phyloP scores from a whole-genome alignment of 306 rosid species.

The Acacia confusa region DNA sequence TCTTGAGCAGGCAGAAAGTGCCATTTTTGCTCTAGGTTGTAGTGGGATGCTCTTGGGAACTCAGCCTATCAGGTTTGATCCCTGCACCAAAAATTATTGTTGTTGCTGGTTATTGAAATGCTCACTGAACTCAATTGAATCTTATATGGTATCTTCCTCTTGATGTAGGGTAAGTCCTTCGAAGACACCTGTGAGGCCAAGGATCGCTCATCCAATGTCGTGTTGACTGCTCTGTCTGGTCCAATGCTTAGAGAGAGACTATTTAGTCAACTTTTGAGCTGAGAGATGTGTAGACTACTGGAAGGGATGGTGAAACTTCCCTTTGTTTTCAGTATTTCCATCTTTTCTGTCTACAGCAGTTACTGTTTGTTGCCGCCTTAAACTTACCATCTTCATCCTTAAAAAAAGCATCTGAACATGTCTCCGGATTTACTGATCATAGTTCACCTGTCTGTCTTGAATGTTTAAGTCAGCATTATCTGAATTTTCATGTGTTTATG shows the following conservation, averaged over 20 bases:
- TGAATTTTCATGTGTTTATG: background rate
- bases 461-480: background rate
- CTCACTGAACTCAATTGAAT: background rate
- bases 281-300: conserved; percentile 36
- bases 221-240: conserved; percentile 31
- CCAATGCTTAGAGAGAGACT: conserved; percentile 29
- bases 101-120: background rate
- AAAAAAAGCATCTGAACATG: conserved; percentile 28
- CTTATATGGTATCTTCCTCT: conserved; percentile 15
- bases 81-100: conserved; percentile 9
- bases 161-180: conserved; percentile 93
- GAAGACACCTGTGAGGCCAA: conserved; percentile 94
- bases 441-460: background rate
- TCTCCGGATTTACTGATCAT: conserved; percentile 7
- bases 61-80: conserved; percentile 77
- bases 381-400: conserved; percentile 53
- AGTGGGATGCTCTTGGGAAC: conserved; percentile 91
- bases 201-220: conserved; percentile 59
- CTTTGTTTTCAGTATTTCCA: conserved; percentile 58
- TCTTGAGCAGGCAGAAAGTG: conserved; percentile 85
- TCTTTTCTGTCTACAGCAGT: conserved; percentile 45
- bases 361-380: conserved; percentile 46
- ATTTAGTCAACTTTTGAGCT: conserved; percentile 40
- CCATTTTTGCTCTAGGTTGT: conserved; percentile 77
- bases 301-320: conserved; percentile 60